Percentiles rank a stretch among this genome's conserved stretches.
phyloP scores from a whole-genome alignment of 305 asterid species.

The Solanum hybrid region DNA sequence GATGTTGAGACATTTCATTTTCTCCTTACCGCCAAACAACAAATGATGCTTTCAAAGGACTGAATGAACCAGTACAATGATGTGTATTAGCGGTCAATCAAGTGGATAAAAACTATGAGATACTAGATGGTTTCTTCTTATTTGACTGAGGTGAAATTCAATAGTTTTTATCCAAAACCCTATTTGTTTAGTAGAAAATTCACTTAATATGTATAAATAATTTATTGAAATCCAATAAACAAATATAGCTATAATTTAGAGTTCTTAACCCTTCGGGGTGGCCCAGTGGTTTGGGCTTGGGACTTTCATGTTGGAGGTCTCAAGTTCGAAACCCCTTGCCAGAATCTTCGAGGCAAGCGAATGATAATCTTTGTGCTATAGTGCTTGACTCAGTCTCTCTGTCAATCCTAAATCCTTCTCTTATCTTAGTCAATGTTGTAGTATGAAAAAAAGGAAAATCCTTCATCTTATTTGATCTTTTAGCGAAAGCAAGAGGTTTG shows the following conservation, averaged over 20 bases:
- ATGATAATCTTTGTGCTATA: too few relatives aligned
- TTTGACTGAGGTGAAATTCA: not conserved
- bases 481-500: too few relatives aligned
- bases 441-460: too few relatives aligned
- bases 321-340: too few relatives aligned
- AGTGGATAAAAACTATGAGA: not conserved
- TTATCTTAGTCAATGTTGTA: too few relatives aligned
- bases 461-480: too few relatives aligned
- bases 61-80: not conserved
- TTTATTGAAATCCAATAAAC: not conserved
- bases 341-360: too few relatives aligned
- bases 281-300: too few relatives aligned
- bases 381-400: too few relatives aligned
- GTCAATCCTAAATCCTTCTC: too few relatives aligned
- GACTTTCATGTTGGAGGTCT: too few relatives aligned
- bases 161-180: not conserved
- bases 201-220: not conserved
- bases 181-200: not conserved
- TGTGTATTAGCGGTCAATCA: not conserved
- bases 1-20: constrained; percentile 2
- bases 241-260: not conserved
- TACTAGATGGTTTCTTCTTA: not conserved
- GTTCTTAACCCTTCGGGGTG: too few relatives aligned
- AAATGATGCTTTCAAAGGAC: not conserved
- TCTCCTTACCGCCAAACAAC: not conserved